These are phyloP conservation scores for Leucogyrophana mollusca DNA, from an alignment of 768 basidiomycete species.

Conservation along the genomic window DNA sequence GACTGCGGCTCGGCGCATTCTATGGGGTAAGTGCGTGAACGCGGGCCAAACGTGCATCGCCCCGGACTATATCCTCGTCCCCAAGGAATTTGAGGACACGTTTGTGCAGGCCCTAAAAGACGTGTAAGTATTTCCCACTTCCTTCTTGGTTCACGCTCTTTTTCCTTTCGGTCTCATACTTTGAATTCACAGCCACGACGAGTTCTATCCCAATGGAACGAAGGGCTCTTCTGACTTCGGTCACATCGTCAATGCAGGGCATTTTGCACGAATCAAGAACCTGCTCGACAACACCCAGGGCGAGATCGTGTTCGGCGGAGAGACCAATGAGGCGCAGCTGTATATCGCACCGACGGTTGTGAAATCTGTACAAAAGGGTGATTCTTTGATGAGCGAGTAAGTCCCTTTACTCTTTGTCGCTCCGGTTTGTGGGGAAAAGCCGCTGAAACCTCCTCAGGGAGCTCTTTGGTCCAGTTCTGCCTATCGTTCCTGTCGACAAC, in stretches of 20 bases:
- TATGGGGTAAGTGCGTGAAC: slow-evolving; percentile 62
- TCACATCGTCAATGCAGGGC: slow-evolving; percentile 47
- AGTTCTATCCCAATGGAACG: slow-evolving; percentile 51
- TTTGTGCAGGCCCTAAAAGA: slow-evolving; percentile 8
- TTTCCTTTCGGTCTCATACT: slow-evolving; percentile 42
- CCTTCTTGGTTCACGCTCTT: slow-evolving; percentile 37
- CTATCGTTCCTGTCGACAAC: slow-evolving; percentile 54
- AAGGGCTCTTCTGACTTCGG: slow-evolving; percentile 40
- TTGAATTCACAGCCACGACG: slow-evolving; percentile 37
- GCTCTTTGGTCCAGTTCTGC: slow-evolving; percentile 66
- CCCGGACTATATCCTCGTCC: not conserved
- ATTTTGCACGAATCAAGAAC: slow-evolving; percentile 48
- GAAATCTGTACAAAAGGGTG: slow-evolving; percentile 45
- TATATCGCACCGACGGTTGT: slow-evolving; percentile 64
- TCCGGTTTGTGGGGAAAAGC: not conserved
- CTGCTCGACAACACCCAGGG: slow-evolving; percentile 52
- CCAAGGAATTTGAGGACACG: not conserved
- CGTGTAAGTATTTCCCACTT: slow-evolving; percentile 37
- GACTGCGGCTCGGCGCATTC: slow-evolving; percentile 53
- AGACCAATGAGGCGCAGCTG: slow-evolving; percentile 33
- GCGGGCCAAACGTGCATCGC: slow-evolving; percentile 65
- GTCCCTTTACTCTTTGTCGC: slow-evolving; percentile 8
- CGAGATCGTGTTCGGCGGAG: slow-evolving; percentile 49
- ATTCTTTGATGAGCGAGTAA: slow-evolving; percentile 56
- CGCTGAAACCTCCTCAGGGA: too few species aligned